A percentile compares a stretch with the other conserved stretches of the same genome.
phyloP scores from a whole-genome alignment of 345 rosid species.

The Erysimum cheiranthoides region DNA sequence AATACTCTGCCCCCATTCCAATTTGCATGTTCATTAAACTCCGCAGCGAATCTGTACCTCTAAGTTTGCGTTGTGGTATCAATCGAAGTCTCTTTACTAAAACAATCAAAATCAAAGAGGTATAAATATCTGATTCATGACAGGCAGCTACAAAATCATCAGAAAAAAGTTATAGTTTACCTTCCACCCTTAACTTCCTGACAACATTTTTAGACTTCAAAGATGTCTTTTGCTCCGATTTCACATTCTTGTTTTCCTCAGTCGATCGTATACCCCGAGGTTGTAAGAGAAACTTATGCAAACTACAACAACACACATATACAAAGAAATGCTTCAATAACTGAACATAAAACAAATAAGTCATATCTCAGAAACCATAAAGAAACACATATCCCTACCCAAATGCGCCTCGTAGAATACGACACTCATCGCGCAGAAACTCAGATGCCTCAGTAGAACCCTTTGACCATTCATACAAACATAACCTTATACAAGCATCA shows the following conservation, averaged over 20 bases:
- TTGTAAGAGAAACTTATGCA: constrained; percentile 85
- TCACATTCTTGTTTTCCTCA: constrained; percentile 53
- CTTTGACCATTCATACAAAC: constrained; percentile 83
- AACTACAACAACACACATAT: constrained; percentile 46
- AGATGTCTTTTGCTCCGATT: constrained; percentile 53
- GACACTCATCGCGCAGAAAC: constrained; percentile 89
- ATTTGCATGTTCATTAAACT: constrained; percentile 69
- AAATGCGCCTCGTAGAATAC: constrained; percentile 86
- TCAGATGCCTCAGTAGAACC: constrained; percentile 94
- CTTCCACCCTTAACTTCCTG: constrained; percentile 90
- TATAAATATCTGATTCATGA: constrained; percentile 14
- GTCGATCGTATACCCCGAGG: constrained; percentile 68
- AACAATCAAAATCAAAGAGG: constrained; percentile 35
- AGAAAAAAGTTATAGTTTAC: constrained; percentile 47
- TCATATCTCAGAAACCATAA: background rate
- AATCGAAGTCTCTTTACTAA: constrained; percentile 81
- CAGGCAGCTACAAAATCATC: constrained; percentile 6
- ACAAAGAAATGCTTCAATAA: constrained; percentile 1
- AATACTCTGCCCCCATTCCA: constrained; percentile 84
- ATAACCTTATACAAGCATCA: constrained; percentile 94
- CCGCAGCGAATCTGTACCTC: constrained; percentile 70
- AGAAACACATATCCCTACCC: constrained; percentile 62
- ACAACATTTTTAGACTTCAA: constrained; percentile 64
- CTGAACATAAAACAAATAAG: background rate
- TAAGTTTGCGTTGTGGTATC: constrained; percentile 75